Percentiles rank a stretch among this genome's conserved stretches.
These are phyloP conservation scores for Sarocladium oryzae DNA, from an alignment of 2,329 filamentous ascomycete species.

Conservation along the genomic window DNA sequence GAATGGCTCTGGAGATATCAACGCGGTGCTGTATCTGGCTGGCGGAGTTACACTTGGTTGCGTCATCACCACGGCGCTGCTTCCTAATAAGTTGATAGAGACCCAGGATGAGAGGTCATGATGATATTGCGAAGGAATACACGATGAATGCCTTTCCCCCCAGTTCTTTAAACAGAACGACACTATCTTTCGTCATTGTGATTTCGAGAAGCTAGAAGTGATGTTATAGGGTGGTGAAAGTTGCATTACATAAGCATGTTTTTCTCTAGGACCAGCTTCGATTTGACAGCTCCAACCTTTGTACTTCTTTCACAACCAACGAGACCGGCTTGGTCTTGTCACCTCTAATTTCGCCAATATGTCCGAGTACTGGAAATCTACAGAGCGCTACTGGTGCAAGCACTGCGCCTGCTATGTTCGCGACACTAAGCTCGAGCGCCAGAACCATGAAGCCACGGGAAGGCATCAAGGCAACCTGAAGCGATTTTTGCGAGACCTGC, in stretches of 20 bases:
- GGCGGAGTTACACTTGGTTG: conserved; percentile 48
- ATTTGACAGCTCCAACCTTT: neutral
- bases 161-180: no score
- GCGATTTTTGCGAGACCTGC: conserved; percentile 81
- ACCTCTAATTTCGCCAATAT: conserved; percentile 39
- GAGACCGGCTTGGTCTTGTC: neutral
- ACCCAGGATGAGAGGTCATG: conserved; percentile 23
- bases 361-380: conserved; percentile 99
- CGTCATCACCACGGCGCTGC: conserved; percentile 40
- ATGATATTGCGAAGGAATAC: neutral
- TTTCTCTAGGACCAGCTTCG: neutral
- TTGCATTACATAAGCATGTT: neutral
- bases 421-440: conserved; percentile 84
- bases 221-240: neutral
- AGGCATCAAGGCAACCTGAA: conserved; percentile 83
- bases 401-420: conserved; percentile 86
- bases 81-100: conserved; percentile 35
- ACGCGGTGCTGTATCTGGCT: conserved; percentile 48
- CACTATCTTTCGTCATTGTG: no score
- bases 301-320: no score
- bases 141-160: neutral
- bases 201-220: no score
- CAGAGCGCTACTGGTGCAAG: conserved; percentile 97
- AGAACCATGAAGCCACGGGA: conserved; percentile 80
- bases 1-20: conserved; percentile 30